These are phyloP conservation scores for Phytopythium litorale DNA, from an alignment of 352 stramenopile genomes.

Conservation along the genomic window DNA sequence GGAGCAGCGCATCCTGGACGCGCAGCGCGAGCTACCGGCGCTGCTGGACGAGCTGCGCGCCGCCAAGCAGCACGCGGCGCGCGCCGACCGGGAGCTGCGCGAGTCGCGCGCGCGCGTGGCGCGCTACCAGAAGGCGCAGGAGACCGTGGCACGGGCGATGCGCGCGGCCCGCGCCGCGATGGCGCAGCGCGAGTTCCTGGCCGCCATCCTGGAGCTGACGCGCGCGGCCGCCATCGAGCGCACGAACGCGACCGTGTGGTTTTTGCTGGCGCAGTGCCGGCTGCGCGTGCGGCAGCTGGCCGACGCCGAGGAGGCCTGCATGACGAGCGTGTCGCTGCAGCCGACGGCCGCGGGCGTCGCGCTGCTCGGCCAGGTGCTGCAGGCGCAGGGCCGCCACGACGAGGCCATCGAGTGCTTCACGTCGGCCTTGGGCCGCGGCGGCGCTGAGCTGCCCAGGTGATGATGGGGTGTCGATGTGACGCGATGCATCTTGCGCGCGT, in stretches of 20 bases:
- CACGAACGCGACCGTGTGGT: constrained; percentile 46
- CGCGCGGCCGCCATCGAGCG: constrained; percentile 42
- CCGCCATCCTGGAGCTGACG: constrained; percentile 53
- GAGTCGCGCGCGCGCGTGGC: constrained; percentile 36
- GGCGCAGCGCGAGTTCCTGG: constrained; percentile 51
- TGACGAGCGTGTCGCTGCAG: constrained; percentile 43
- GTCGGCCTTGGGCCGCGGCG: constrained; percentile 48
- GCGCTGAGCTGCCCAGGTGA: constrained; percentile 17
- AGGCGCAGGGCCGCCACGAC: constrained; percentile 41
- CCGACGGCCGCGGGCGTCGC: constrained; percentile 31
- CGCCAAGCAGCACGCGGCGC: constrained; percentile 25
- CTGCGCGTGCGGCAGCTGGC: constrained; percentile 41
- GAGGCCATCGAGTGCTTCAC: constrained; percentile 66
- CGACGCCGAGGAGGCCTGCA: constrained; percentile 49
- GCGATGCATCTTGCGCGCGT: no score
- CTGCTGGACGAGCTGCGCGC: constrained; percentile 41
- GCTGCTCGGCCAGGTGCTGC: constrained; percentile 49
- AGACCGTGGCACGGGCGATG: constrained; percentile 38
- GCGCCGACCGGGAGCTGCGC: constrained; percentile 24
- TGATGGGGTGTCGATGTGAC: no score
- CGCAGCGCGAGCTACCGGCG: constrained; percentile 40
- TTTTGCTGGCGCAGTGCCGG: constrained; percentile 52
- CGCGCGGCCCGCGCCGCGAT: constrained; percentile 32
- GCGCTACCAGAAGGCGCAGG: constrained; percentile 45
- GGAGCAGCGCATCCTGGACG: constrained; percentile 38